Evolutionary conservation across 2,329 filamentous ascomycete genomes (phyloP).

Genomic region (Colletotrichum sp.): DNA sequence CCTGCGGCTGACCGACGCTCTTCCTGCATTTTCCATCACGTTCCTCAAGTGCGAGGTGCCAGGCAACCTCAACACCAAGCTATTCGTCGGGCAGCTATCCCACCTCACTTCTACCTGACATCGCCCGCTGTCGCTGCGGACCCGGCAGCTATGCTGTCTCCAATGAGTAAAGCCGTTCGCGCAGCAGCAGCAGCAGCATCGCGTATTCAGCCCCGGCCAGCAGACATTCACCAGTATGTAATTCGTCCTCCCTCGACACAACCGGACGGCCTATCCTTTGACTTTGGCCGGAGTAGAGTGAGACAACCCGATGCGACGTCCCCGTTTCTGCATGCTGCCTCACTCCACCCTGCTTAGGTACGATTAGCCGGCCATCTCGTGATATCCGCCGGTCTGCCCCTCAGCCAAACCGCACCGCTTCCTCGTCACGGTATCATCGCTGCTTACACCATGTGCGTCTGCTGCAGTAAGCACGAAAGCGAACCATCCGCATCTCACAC

Average conservation of each 20-base stretch:
- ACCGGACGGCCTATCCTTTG: constrained; percentile 3
- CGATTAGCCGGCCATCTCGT: neutral
- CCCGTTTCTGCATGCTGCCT: neutral
- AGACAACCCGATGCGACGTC: constrained; percentile 12
- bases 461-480: neutral
- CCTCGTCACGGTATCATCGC: constrained; percentile 4
- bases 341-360: neutral
- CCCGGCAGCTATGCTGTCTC: neutral
- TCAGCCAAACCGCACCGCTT: neutral
- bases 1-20: neutral
- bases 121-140: neutral
- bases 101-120: neutral
- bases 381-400: neutral
- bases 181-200: neutral
- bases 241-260: neutral
- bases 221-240: neutral
- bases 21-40: neutral
- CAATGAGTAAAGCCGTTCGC: neutral
- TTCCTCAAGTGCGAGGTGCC: neutral
- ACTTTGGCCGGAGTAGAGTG: neutral
- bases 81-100: neutral
- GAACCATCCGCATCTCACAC: neutral
- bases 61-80: neutral
- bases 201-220: neutral
- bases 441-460: neutral